Conservation (phyloP, 257 asterid species). For the Lycium barbarum region DNA sequence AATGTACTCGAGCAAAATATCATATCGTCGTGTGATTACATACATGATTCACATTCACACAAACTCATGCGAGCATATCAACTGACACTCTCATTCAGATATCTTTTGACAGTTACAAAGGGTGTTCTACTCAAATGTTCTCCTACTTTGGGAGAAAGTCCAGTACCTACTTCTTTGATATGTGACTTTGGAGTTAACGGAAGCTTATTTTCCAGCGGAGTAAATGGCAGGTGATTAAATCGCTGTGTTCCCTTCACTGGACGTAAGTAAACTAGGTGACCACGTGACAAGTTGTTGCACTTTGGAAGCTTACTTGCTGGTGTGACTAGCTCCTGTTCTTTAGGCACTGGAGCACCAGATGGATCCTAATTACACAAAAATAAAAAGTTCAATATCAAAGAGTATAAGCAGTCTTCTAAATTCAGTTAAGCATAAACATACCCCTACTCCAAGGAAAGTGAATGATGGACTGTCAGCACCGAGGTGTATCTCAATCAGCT, state of each 20-base stretch:
- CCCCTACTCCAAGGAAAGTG: conserved; percentile 71
- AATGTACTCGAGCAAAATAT: conserved; percentile 35
- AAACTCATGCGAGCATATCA: conserved; percentile 7
- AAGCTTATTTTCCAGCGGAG: conserved; percentile 61
- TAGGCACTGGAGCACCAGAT: conserved; percentile 69
- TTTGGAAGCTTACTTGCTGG: conserved; percentile 63
- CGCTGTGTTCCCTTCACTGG: conserved; percentile 49
- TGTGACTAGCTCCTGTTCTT: conserved; percentile 61
- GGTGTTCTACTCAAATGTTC: conserved; percentile 59
- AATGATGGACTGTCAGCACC: conserved; percentile 66
- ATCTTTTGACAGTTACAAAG: conserved; percentile 54
- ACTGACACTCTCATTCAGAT: conserved; percentile 6
- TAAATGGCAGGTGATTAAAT: conserved; percentile 50
- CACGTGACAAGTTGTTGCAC: conserved; percentile 58
- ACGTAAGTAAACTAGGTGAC: conserved; percentile 71
- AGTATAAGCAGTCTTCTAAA: not conserved
- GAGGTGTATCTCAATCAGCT: conserved; percentile 78
- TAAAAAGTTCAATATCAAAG: not conserved
- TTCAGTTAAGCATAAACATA: conserved; percentile 28
- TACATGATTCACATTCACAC: conserved; percentile 23
- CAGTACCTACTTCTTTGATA: conserved; percentile 39
- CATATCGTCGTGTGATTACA: not conserved
- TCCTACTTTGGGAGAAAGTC: conserved; percentile 49
- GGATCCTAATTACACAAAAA: conserved; percentile 57
- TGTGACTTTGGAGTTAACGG: conserved; percentile 48